Conservation (phyloP, 345 rosid species). For the Pistacia vera region DNA sequence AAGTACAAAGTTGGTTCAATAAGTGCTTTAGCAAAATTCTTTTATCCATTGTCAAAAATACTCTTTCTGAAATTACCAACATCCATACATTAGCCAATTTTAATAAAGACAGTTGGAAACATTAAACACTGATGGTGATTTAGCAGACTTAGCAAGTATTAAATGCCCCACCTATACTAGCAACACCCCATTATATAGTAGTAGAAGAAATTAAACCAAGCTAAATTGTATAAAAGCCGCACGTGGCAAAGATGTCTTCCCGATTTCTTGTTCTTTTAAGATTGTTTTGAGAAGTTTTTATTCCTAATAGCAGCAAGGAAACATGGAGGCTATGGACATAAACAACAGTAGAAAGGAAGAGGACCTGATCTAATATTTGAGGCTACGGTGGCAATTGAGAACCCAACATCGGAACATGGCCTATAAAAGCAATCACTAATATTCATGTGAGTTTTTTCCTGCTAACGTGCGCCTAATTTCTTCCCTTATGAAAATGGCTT, state of each 20-base stretch:
- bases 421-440: slow-evolving; percentile 26
- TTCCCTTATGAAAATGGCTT: background rate
- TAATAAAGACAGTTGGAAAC: background rate
- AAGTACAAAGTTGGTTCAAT: background rate
- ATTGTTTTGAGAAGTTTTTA: background rate
- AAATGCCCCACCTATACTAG: no score
- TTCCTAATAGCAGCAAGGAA: background rate
- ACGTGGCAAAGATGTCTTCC: no score
- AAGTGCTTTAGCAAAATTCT: background rate
- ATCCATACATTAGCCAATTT: background rate
- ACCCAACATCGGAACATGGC: background rate
- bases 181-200: no score
- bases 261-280: background rate
- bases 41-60: background rate
- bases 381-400: slow-evolving; percentile 3
- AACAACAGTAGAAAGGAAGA: background rate
- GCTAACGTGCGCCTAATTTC: slow-evolving; percentile 30
- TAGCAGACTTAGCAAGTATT: no score
- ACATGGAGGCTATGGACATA: background rate
- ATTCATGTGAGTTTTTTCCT: slow-evolving; percentile 22
- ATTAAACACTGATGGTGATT: no score
- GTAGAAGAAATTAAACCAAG: no score
- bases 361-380: no score
- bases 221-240: no score
- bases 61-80: background rate